phyloP scores from a whole-genome alignment of 2,329 filamentous ascomycete species.

The Stromatinia cepivora region DNA sequence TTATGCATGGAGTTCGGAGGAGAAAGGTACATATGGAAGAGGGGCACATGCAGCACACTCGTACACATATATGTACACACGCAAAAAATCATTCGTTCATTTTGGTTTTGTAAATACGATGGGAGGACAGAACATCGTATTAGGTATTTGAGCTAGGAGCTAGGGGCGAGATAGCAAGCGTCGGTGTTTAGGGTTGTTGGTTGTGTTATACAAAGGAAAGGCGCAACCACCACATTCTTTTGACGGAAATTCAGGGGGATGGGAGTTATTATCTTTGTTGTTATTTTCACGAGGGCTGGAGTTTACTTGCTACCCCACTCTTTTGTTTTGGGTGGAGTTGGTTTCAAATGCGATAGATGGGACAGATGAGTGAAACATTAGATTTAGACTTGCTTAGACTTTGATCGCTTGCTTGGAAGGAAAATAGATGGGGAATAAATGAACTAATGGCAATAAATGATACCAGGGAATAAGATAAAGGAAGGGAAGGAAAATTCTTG shows the following conservation, averaged over 20 bases:
- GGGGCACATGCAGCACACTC: not conserved
- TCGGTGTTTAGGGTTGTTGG: constrained; percentile 1
- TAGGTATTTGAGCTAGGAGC: not conserved
- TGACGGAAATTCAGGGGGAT: not conserved
- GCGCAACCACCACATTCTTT: constrained; percentile 12
- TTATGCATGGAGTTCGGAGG: not conserved
- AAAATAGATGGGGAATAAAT: constrained; percentile 3
- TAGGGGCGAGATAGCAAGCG: not conserved
- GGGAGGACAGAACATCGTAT: constrained; percentile 1
- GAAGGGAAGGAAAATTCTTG: constrained; percentile 2
- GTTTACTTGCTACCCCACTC: not conserved
- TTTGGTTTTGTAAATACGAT: not conserved
- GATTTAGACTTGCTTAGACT: constrained; percentile 11
- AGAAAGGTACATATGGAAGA: not conserved
- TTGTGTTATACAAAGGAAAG: constrained; percentile 4
- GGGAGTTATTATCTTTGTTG: not conserved
- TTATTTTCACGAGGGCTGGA: not conserved
- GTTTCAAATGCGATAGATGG: not conserved
- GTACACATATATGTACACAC: not conserved
- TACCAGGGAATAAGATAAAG: constrained; percentile 10
- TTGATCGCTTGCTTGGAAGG: not conserved
- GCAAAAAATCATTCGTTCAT: not conserved
- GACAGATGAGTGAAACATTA: not conserved
- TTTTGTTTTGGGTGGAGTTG: not conserved
- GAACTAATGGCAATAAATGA: constrained; percentile 15